A percentile compares a stretch with the other conserved stretches of the same genome.
These are phyloP conservation scores for Candida sonorensis DNA, from an alignment of 805 yeast genomes.

Conservation along the genomic window DNA sequence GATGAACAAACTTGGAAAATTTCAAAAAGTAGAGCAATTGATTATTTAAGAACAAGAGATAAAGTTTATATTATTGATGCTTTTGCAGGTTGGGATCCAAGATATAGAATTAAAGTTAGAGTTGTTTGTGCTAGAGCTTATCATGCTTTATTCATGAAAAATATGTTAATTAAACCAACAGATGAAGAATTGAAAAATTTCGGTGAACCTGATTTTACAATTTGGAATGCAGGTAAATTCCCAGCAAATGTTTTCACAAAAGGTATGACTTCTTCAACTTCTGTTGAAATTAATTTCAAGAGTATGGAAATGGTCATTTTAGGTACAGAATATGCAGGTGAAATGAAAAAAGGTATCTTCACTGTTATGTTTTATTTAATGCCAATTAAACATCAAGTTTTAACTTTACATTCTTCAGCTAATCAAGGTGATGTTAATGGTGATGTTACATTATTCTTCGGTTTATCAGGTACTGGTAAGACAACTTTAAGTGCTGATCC, in stretches of 20 bases:
- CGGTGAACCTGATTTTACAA: slow-evolving; percentile 97
- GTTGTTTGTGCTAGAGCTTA: slow-evolving; percentile 97
- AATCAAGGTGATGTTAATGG: slow-evolving; percentile 78
- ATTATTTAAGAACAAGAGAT: slow-evolving; percentile 91
- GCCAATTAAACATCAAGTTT: slow-evolving; percentile 89
- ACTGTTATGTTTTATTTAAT: slow-evolving; percentile 98
- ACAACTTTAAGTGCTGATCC: slow-evolving; percentile 97
- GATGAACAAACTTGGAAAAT: slow-evolving; percentile 92
- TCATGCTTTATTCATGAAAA: slow-evolving; percentile 97
- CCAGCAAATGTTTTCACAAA: slow-evolving; percentile 95
- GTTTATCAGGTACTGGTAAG: slow-evolving; percentile 97
- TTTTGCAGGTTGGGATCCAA: slow-evolving; percentile 98
- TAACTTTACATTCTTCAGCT: slow-evolving; percentile 92
- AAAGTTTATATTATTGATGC: slow-evolving; percentile 94
- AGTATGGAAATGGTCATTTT: slow-evolving; percentile 98
- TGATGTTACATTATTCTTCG: slow-evolving; percentile 93
- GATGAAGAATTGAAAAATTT: slow-evolving; percentile 79
- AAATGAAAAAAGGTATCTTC: slow-evolving; percentile 99
- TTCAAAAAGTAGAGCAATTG: slow-evolving; percentile 93
- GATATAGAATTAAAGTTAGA: slow-evolving; percentile 92
- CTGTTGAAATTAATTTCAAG: slow-evolving; percentile 94
- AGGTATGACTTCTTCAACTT: slow-evolving; percentile 95
- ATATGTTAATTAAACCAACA: slow-evolving; percentile 95
- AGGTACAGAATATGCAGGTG: slow-evolving; percentile 99
- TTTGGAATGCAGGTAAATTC: slow-evolving; percentile 98